Conservation (phyloP, 2,329 filamentous ascomycete species). For the Claviceps sp. region DNA sequence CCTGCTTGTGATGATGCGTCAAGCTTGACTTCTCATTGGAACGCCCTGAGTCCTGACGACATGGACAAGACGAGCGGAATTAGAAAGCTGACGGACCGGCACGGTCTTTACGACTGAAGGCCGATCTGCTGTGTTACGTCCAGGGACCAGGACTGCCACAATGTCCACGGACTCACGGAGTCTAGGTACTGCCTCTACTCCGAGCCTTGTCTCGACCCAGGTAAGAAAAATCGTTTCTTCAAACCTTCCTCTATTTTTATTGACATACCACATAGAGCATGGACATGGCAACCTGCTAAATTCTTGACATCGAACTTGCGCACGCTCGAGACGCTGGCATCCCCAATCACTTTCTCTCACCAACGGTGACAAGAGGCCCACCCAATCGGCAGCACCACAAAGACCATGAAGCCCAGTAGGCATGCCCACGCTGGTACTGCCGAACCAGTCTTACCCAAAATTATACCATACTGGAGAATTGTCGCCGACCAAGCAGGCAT, state of each 20-base stretch:
- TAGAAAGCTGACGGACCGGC: not conserved
- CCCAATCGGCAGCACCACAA: not conserved
- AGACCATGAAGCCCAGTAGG: not conserved
- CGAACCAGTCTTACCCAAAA: not conserved
- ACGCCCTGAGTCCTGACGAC: not conserved
- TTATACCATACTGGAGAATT: slow-evolving; percentile 18
- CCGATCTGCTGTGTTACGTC: not conserved
- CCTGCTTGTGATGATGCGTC: no score
- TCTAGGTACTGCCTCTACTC: not conserved
- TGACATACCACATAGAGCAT: not conserved
- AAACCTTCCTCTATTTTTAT: not conserved
- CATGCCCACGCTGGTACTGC: not conserved
- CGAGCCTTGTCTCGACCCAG: not conserved
- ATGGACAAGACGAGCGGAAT: not conserved
- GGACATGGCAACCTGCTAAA: not conserved
- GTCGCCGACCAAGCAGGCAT: slow-evolving; percentile 38
- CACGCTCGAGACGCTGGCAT: not conserved
- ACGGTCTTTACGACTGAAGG: not conserved
- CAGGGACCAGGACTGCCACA: not conserved
- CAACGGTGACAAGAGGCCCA: not conserved
- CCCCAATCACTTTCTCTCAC: not conserved
- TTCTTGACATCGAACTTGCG: not conserved
- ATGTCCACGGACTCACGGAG: not conserved
- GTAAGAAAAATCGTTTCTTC: not conserved
- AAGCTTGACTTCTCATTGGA: not conserved